Evolutionary conservation across 345 rosid genomes (phyloP).

Genomic region (Syzygium aqueum): DNA sequence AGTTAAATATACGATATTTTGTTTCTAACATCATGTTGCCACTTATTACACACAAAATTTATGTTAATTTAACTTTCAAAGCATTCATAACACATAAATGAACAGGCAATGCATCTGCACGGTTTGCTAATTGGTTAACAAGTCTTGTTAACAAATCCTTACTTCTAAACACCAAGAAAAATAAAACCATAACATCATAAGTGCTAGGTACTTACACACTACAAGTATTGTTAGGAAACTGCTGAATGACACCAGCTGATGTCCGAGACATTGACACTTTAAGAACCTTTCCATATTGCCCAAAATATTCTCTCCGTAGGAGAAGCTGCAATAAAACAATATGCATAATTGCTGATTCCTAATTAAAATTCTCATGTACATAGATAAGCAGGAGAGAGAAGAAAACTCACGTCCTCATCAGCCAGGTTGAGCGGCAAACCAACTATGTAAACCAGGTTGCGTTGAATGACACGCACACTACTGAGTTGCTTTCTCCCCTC

Average conservation of each 20-base stretch:
- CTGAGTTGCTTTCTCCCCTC: slow-evolving; percentile 79
- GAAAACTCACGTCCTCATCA: slow-evolving; percentile 65
- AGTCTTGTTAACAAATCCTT: neutral
- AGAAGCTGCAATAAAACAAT: slow-evolving; percentile 48
- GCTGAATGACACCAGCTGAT: slow-evolving; percentile 74
- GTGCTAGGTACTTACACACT: slow-evolving; percentile 56
- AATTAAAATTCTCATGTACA: neutral
- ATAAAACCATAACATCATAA: neutral
- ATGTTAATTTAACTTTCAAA: neutral
- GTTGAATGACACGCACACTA: slow-evolving; percentile 72
- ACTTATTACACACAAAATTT: neutral
- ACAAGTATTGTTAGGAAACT: slow-evolving; percentile 88
- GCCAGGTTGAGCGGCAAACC: slow-evolving; percentile 85
- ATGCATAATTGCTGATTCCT: neutral
- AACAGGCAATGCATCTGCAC: neutral
- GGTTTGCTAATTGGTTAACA: neutral
- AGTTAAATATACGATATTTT: neutral
- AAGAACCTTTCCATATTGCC: slow-evolving; percentile 85
- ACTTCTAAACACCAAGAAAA: neutral
- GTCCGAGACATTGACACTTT: slow-evolving; percentile 91
- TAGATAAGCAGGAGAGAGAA: neutral
- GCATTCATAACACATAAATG: neutral
- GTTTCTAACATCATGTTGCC: neutral
- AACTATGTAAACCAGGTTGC: slow-evolving; percentile 86
- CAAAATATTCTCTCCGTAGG: slow-evolving; percentile 69